Percentiles rank a stretch among this genome's conserved stretches.
Evolutionary conservation across 805 yeast genomes (phyloP).

Genomic region (Komagataella populi): DNA sequence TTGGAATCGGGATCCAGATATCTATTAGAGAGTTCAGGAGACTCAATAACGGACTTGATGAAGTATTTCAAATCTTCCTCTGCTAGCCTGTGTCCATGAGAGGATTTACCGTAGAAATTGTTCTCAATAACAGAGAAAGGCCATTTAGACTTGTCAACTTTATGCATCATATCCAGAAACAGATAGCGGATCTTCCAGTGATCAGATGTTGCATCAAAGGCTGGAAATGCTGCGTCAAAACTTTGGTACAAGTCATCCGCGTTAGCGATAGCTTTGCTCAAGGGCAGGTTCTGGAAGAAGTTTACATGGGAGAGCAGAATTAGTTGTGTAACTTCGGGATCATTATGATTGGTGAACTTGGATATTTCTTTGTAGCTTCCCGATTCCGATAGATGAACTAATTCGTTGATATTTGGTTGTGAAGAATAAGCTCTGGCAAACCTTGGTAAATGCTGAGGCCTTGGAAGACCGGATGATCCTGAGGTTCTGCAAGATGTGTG

Average conservation of each 20-base stretch:
- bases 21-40: conserved; percentile 12
- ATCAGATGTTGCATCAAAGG: neutral
- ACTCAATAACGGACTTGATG: conserved; percentile 12
- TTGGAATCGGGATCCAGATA: neutral
- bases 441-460: neutral
- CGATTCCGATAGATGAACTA: conserved; percentile 7
- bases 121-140: conserved; percentile 6
- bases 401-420: conserved; percentile 7
- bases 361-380: conserved; percentile 7
- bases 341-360: conserved; percentile 2
- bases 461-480: neutral
- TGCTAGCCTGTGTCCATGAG: conserved; percentile 13
- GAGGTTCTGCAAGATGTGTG: conserved; percentile 13
- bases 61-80: conserved; percentile 9
- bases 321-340: neutral
- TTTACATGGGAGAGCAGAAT: neutral
- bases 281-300: neutral
- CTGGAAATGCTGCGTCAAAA: neutral
- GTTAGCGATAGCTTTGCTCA: neutral
- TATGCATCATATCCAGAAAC: neutral
- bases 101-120: conserved; percentile 15
- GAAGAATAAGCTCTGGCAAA: neutral
- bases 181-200: neutral
- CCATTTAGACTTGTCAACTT: neutral
- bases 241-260: neutral